Conservation (phyloP, 805 yeast genomes). For the Priceomyces melissophilus region DNA sequence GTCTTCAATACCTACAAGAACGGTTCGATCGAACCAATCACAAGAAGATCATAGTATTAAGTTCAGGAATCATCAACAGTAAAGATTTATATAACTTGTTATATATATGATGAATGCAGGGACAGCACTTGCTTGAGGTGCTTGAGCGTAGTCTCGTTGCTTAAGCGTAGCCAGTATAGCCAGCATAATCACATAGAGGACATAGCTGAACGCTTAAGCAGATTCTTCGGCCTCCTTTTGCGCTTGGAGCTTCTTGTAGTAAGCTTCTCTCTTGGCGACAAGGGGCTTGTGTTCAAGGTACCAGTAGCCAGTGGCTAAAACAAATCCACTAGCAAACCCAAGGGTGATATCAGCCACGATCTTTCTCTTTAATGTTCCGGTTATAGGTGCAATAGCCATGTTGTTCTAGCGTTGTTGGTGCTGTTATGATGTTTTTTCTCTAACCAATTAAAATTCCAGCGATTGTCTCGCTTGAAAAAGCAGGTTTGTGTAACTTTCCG, state of each 20-base stretch:
- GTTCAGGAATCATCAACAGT: slow-evolving; percentile 42
- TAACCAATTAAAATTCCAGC: slow-evolving; percentile 11
- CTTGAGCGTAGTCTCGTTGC: too few relatives aligned
- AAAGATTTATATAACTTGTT: slow-evolving; percentile 14
- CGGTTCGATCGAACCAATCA: slow-evolving; percentile 26
- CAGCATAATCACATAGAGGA: too few relatives aligned
- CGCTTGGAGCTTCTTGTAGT: slow-evolving; percentile 75
- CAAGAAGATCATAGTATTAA: slow-evolving; percentile 40
- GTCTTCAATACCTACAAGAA: slow-evolving; percentile 59
- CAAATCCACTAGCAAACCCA: slow-evolving; percentile 62
- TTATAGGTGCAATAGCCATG: slow-evolving; percentile 83
- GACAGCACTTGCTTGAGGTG: too few relatives aligned
- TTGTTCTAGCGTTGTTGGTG: not conserved
- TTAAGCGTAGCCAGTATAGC: too few relatives aligned
- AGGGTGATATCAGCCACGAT: slow-evolving; percentile 73
- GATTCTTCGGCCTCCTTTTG: slow-evolving; percentile 61
- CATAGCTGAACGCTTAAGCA: too few relatives aligned
- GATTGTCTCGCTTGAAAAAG: slow-evolving; percentile 12
- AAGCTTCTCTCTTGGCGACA: slow-evolving; percentile 76
- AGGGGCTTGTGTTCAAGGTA: slow-evolving; percentile 81
- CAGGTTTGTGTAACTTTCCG: slow-evolving; percentile 8
- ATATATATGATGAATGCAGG: slow-evolving; percentile 3
- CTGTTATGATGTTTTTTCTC: not conserved
- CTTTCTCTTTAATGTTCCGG: slow-evolving; percentile 78
- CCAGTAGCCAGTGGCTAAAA: slow-evolving; percentile 65